Conservation (phyloP, 768 basidiomycete genomes). For the Hygrocybe coccinea region DNA sequence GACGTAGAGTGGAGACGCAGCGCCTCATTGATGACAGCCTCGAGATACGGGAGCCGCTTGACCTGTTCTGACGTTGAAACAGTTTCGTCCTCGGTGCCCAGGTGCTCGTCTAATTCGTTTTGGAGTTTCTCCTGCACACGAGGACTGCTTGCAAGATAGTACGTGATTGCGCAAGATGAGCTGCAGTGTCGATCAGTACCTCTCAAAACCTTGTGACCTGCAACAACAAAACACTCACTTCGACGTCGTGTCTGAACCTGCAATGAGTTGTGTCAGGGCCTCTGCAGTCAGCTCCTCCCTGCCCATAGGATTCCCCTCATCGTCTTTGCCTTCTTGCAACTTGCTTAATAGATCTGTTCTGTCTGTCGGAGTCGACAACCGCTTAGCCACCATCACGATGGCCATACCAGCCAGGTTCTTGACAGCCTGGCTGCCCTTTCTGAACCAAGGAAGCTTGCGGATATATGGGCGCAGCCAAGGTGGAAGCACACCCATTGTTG, state of each 20-base stretch:
- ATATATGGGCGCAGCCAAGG: conserved; percentile 64
- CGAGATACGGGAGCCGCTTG: conserved; percentile 72
- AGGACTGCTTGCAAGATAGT: conserved; percentile 71
- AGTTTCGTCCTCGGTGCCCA: conserved; percentile 51
- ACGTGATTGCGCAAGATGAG: conserved; percentile 86
- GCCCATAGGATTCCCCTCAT: conserved; percentile 75
- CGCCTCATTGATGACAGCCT: conserved; percentile 84
- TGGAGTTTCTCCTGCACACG: conserved; percentile 66
- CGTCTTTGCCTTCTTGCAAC: conserved; percentile 72
- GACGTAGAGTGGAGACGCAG: conserved; percentile 83
- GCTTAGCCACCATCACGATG: conserved; percentile 72
- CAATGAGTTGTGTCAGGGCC: conserved; percentile 79
- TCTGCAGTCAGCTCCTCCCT: conserved; percentile 84
- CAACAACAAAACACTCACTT: conserved; percentile 52
- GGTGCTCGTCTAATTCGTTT: conserved; percentile 64
- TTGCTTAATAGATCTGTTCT: conserved; percentile 78
- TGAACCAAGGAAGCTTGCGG: conserved; percentile 71
- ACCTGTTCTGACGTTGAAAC: conserved; percentile 63
- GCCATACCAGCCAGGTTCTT: conserved; percentile 74
- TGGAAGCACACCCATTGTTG: conserved; percentile 76
- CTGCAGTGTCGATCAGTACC: conserved; percentile 31
- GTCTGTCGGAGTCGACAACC: conserved; percentile 60
- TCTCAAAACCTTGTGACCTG: no score
- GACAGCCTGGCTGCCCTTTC: conserved; percentile 59
- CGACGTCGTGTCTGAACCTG: conserved; percentile 89